Percentiles rank a stretch among this genome's conserved stretches.
These are phyloP conservation scores for Lichtheimia ramosa DNA, from an alignment of 371 early-diverging fungal genomes.

Conservation along the genomic window DNA sequence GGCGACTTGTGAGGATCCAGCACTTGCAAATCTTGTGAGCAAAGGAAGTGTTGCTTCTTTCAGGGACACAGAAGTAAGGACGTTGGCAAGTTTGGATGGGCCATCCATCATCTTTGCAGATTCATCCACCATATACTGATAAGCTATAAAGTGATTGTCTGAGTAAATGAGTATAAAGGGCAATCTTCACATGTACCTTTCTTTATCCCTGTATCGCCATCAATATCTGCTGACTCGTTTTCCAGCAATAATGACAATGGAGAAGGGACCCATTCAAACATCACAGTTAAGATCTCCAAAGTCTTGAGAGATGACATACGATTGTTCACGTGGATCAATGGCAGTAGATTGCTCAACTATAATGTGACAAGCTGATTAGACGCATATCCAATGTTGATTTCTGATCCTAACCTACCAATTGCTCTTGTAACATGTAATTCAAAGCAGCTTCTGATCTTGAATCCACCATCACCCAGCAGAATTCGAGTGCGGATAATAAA, in stretches of 20 bases:
- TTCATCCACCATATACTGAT: slow-evolving; percentile 1
- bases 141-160: slow-evolving; percentile 5
- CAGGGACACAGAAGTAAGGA: slow-evolving; percentile 11
- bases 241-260: slow-evolving; percentile 17
- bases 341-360: slow-evolving; percentile 17
- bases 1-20: slow-evolving; percentile 1
- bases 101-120: neutral
- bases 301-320: slow-evolving; percentile 24
- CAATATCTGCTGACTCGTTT: neutral
- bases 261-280: slow-evolving; percentile 27
- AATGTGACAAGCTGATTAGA: neutral
- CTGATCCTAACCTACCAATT: slow-evolving; percentile 18
- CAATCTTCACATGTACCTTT: too few relatives aligned
- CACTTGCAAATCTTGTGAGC: slow-evolving; percentile 6
- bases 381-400: too few relatives aligned
- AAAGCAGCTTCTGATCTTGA: slow-evolving; percentile 6
- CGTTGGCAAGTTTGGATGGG: neutral
- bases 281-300: slow-evolving; percentile 29
- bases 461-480: slow-evolving; percentile 34
- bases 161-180: too few relatives aligned
- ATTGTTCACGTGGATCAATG: slow-evolving; percentile 15
- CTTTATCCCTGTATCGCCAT: neutral
- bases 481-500: slow-evolving; percentile 33
- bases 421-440: slow-evolving; percentile 21
- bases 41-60: slow-evolving; percentile 8